A percentile compares a stretch with the other conserved stretches of the same genome.
Evolutionary conservation across 805 yeast species (phyloP).

Genomic region (Phaffomyces thermotolerans): DNA sequence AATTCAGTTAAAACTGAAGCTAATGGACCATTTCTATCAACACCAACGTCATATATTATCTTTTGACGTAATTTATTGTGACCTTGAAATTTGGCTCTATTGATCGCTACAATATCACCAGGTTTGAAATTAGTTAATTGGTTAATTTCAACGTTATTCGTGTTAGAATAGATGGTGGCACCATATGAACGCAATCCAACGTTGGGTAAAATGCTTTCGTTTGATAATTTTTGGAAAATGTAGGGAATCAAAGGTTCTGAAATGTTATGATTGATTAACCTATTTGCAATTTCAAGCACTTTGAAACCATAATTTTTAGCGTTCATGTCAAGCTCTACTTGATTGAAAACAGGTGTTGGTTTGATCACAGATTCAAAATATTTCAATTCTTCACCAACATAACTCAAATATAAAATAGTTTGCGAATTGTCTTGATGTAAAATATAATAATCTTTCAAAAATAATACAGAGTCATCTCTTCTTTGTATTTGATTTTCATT

Average conservation of each 20-base stretch:
- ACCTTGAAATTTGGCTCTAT: conserved; percentile 66
- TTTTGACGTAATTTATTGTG: conserved; percentile 53
- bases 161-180: conserved; percentile 54
- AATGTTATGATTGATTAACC: conserved; percentile 23
- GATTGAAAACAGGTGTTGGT: conserved; percentile 40
- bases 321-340: conserved; percentile 41
- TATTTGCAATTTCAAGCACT: conserved; percentile 39
- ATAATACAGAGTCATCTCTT: conserved; percentile 43
- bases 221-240: conserved; percentile 32
- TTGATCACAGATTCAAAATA: conserved; percentile 25
- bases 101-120: conserved; percentile 78
- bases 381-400: conserved; percentile 29
- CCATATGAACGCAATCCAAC: conserved; percentile 71
- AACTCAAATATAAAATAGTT: conserved; percentile 50
- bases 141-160: conserved; percentile 39
- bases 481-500: conserved; percentile 51
- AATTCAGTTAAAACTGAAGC: conserved; percentile 61
- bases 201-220: conserved; percentile 35
- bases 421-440: conserved; percentile 70
- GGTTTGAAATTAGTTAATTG: conserved; percentile 60
- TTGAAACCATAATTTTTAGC: conserved; percentile 45
- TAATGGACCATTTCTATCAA: conserved; percentile 54
- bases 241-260: conserved; percentile 27
- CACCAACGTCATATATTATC: conserved; percentile 52
- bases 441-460: conserved; percentile 60